Percentiles rank a stretch among this genome's conserved stretches.
These are phyloP conservation scores for Monosporozyma servazzii DNA, from an alignment of 805 yeast genomes.

Conservation along the genomic window DNA sequence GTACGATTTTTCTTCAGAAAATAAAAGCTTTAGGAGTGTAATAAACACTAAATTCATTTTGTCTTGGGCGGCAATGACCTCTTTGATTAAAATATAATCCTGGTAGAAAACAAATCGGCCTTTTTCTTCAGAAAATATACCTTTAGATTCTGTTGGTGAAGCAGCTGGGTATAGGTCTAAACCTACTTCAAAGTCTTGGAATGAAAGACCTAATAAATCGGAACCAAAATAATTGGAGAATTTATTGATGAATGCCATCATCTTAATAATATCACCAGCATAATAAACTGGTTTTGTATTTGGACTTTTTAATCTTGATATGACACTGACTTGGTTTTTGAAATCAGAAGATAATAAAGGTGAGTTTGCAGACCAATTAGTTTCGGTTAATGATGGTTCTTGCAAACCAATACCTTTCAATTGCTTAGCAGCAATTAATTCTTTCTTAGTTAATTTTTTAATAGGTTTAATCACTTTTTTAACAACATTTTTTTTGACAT, in stretches of 20 bases:
- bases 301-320: constrained; percentile 15
- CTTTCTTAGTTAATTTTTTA: neutral
- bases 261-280: constrained; percentile 15
- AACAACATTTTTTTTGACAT: neutral
- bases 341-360: constrained; percentile 17
- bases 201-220: constrained; percentile 16
- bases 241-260: constrained; percentile 20
- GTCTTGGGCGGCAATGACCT: constrained; percentile 17
- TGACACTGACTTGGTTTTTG: constrained; percentile 14
- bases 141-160: constrained; percentile 10
- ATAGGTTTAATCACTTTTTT: constrained; percentile 1
- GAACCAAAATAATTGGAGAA: constrained; percentile 13
- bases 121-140: constrained; percentile 7
- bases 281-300: constrained; percentile 16
- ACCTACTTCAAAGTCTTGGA: constrained; percentile 22
- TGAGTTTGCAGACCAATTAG: constrained; percentile 23
- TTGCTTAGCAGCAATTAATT: neutral
- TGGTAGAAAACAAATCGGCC: constrained; percentile 11
- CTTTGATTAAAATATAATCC: constrained; percentile 17
- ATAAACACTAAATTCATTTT: constrained; percentile 18
- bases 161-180: constrained; percentile 18
- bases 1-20: constrained; percentile 9
- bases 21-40: constrained; percentile 13
- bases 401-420: constrained; percentile 9
- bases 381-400: constrained; percentile 16